Percentiles rank a stretch among this genome's conserved stretches.
phyloP scores from a whole-genome alignment of 768 basidiomycete genomes.

The Trametes punicea region DNA sequence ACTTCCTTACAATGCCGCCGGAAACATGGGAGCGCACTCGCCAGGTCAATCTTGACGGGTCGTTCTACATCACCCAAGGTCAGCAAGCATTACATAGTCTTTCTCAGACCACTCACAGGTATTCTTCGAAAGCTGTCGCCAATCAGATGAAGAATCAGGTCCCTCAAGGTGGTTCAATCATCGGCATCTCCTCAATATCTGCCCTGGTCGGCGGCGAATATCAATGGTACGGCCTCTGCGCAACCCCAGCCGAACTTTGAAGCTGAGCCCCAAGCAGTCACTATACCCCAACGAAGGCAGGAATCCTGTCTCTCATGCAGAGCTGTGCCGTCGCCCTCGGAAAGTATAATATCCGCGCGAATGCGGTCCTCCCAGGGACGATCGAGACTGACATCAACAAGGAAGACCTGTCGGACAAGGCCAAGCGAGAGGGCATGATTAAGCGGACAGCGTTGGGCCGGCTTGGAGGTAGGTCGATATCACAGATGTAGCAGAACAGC shows the following conservation, averaged over 20 bases:
- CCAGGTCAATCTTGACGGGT: conserved; percentile 72
- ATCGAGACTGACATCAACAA: conserved; percentile 78
- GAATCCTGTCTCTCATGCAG: conserved; percentile 75
- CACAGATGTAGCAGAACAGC: not conserved
- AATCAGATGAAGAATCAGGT: conserved; percentile 69
- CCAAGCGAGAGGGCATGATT: conserved; percentile 60
- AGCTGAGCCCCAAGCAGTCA: conserved; percentile 38
- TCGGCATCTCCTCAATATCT: conserved; percentile 76
- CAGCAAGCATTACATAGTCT: not conserved
- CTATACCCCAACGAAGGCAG: conserved; percentile 80
- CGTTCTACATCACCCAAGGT: conserved; percentile 71
- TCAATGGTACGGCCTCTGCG: conserved; percentile 43
- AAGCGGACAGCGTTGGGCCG: conserved; percentile 63
- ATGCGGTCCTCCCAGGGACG: conserved; percentile 71
- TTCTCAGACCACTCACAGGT: not conserved
- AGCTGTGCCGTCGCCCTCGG: conserved; percentile 74
- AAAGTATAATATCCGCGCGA: conserved; percentile 72
- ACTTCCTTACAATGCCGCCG: conserved; percentile 68
- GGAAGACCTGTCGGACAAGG: conserved; percentile 59
- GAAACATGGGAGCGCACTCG: conserved; percentile 62
- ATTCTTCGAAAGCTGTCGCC: conserved; percentile 49
- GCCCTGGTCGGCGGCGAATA: conserved; percentile 74
- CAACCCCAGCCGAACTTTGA: not conserved
- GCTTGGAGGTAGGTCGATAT: conserved; percentile 50
- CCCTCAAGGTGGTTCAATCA: conserved; percentile 71